A percentile compares a stretch with the other conserved stretches of the same genome.
Evolutionary conservation across 805 yeast genomes (phyloP).

Genomic region (Sugiyamaella valdiviana): DNA sequence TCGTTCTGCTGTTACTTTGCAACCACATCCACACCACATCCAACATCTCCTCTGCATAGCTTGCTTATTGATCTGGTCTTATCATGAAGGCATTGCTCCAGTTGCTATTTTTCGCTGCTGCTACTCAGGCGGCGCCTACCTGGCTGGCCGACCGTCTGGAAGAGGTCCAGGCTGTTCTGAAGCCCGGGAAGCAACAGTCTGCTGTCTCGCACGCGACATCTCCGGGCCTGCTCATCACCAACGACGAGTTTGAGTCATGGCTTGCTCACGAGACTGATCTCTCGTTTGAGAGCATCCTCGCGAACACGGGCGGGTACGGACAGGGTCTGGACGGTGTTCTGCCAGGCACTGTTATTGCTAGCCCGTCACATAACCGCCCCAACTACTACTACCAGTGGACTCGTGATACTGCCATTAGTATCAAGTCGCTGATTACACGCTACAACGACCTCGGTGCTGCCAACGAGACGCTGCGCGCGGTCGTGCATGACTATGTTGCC

Average conservation of each 20-base stretch:
- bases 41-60: too few relatives aligned
- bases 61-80: too few relatives aligned
- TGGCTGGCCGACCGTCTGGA: background rate
- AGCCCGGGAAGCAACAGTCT: background rate
- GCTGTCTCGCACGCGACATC: background rate
- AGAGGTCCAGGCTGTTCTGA: background rate
- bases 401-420: constrained; percentile 80
- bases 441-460: constrained; percentile 39
- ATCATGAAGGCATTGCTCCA: background rate
- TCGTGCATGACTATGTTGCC: constrained; percentile 56
- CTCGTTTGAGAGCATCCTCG: constrained; percentile 43
- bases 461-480: constrained; percentile 23
- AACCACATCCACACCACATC: too few relatives aligned
- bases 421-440: constrained; percentile 47
- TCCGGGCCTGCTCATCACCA: constrained; percentile 25
- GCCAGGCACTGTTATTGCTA: constrained; percentile 76
- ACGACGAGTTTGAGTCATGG: constrained; percentile 45
- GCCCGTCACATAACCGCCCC: constrained; percentile 67
- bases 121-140: background rate
- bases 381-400: constrained; percentile 88
- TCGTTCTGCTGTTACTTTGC: too few relatives aligned
- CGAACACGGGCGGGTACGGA: constrained; percentile 51
- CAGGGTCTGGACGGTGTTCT: constrained; percentile 35
- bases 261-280: constrained; percentile 36
- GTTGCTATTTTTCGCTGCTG: background rate